These are phyloP conservation scores for Geosiphon pyriformis DNA, from an alignment of 192 early-diverging fungal species.

Conservation along the genomic window DNA sequence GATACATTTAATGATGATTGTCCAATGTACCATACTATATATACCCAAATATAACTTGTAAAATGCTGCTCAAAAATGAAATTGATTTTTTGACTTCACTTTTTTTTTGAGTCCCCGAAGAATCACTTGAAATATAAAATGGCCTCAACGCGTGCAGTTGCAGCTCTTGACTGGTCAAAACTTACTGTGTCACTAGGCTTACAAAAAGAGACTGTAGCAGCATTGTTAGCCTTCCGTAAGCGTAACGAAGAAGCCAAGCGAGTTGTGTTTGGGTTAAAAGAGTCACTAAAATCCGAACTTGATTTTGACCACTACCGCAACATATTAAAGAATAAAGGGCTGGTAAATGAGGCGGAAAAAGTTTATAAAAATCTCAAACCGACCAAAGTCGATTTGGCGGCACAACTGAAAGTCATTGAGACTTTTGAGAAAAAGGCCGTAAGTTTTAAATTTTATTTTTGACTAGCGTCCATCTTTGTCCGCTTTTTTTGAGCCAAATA, in stretches of 20 bases:
- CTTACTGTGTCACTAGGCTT: conserved; percentile 72
- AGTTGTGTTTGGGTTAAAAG: conserved; percentile 73
- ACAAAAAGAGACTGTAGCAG: conserved; percentile 83
- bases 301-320: conserved; percentile 87
- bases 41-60: too few relatives aligned
- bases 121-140: conserved; percentile 16
- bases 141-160: conserved; percentile 54
- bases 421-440: conserved; percentile 74
- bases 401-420: conserved; percentile 78
- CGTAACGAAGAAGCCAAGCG: conserved; percentile 89
- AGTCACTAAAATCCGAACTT: conserved; percentile 64
- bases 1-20: too few relatives aligned
- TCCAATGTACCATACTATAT: too few relatives aligned
- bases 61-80: too few relatives aligned
- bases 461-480: neutral
- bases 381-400: conserved; percentile 72
- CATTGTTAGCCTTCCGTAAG: conserved; percentile 87
- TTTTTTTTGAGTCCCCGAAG: too few relatives aligned
- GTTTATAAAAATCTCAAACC: conserved; percentile 75
- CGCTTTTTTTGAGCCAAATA: neutral
- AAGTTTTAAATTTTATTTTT: conserved; percentile 37
- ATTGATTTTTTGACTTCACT: too few relatives aligned
- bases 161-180: conserved; percentile 83
- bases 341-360: conserved; percentile 89
- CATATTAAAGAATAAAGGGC: conserved; percentile 84